These are phyloP conservation scores for Kwoniella bestiolae DNA, from an alignment of 768 basidiomycete species.

Conservation along the genomic window DNA sequence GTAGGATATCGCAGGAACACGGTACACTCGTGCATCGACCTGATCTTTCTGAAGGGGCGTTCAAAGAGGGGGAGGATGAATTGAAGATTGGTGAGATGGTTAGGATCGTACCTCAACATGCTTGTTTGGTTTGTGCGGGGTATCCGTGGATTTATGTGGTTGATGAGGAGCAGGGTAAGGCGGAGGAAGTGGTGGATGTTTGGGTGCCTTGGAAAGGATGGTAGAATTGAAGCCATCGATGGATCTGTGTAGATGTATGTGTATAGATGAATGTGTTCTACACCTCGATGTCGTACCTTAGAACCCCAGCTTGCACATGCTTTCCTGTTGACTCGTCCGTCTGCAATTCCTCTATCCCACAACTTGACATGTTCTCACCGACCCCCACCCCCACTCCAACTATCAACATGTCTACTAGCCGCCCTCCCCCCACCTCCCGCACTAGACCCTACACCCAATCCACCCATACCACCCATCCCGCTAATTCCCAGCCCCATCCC, in stretches of 20 bases:
- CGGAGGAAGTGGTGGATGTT: constrained; percentile 62
- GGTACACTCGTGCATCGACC: constrained; percentile 64
- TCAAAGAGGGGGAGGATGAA: neutral
- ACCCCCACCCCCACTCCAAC: too few relatives aligned
- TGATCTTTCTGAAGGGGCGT: constrained; percentile 31
- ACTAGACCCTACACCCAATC: constrained; percentile 3
- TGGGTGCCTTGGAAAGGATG: constrained; percentile 94
- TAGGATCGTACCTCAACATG: constrained; percentile 81
- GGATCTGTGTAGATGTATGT: too few relatives aligned
- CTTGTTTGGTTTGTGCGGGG: constrained; percentile 77
- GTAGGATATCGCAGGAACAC: constrained; percentile 65
- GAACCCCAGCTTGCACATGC: too few relatives aligned
- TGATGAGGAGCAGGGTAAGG: constrained; percentile 61
- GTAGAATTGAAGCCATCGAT: too few relatives aligned
- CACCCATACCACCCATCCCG: constrained; percentile 12
- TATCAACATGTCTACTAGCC: constrained; percentile 49
- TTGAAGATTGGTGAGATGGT: constrained; percentile 68
- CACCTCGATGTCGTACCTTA: too few relatives aligned
- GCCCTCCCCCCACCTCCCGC: constrained; percentile 19
- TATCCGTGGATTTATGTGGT: constrained; percentile 85
- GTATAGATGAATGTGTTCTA: too few relatives aligned
- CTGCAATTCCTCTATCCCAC: too few relatives aligned
- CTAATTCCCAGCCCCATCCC: constrained; percentile 9
- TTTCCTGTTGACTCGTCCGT: too few relatives aligned
- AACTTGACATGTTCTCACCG: too few relatives aligned